Percentiles rank a stretch among this genome's conserved stretches.
phyloP scores from a whole-genome alignment of 2,329 filamentous ascomycete genomes.

The Trichoderma lentiforme region DNA sequence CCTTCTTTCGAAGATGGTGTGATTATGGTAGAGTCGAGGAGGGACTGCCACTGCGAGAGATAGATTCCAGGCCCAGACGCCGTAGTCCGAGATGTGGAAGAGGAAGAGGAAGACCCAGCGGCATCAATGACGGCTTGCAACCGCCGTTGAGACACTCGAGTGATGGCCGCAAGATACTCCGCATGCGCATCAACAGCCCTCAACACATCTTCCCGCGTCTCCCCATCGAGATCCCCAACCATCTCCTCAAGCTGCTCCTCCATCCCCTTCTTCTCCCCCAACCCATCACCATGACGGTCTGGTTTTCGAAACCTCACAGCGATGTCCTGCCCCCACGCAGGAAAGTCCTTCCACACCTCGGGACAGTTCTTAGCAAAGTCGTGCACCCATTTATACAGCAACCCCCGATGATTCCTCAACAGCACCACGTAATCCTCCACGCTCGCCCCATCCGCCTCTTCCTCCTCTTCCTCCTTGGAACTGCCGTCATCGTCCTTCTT shows the following conservation, averaged over 20 bases:
- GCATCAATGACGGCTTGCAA: conserved; percentile 54
- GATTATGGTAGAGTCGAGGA: conserved; percentile 67
- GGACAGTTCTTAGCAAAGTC: conserved; percentile 66
- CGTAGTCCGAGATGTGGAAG: neutral
- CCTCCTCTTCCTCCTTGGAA: conserved; percentile 26
- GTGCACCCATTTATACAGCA: conserved; percentile 68
- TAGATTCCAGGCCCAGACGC: conserved; percentile 67
- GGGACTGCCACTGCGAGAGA: conserved; percentile 66
- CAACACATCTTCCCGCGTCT: conserved; percentile 45
- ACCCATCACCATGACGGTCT: conserved; percentile 23
- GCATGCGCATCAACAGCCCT: conserved; percentile 58
- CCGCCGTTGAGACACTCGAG: conserved; percentile 49
- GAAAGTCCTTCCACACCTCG: conserved; percentile 59
- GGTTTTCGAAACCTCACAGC: conserved; percentile 52
- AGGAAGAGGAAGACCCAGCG: neutral
- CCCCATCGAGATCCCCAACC: conserved; percentile 44
- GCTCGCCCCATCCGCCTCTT: conserved; percentile 43
- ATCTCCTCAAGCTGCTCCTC: conserved; percentile 39
- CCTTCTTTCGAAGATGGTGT: conserved; percentile 51
- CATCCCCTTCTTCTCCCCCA: conserved; percentile 34
- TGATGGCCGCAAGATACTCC: conserved; percentile 55
- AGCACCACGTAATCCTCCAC: conserved; percentile 71
- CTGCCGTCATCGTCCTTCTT: neutral
- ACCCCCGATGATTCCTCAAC: conserved; percentile 59
- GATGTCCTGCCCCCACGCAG: conserved; percentile 57